phyloP scores from a whole-genome alignment of 164 flowering plant species.

The Aristolochia fimbriata region DNA sequence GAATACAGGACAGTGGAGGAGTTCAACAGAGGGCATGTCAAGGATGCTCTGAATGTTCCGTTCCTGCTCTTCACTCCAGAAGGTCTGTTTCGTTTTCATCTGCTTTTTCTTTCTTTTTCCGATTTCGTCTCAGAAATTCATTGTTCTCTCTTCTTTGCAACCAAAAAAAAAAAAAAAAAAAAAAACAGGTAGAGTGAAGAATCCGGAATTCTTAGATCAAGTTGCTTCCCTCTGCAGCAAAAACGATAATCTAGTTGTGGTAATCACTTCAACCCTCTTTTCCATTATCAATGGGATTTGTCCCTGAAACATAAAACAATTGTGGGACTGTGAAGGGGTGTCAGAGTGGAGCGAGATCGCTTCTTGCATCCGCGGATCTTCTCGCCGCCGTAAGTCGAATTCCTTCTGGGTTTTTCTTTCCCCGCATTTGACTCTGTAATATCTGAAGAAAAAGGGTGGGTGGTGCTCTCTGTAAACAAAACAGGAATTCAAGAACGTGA shows the following conservation, averaged over 20 bases:
- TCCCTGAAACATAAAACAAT: background rate
- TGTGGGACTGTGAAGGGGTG: conserved; percentile 46
- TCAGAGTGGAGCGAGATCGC: conserved; percentile 70
- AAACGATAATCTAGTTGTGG: conserved; percentile 71
- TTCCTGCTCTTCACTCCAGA: conserved; percentile 44
- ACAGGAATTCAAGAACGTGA: conserved; percentile 63
- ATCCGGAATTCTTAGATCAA: conserved; percentile 54
- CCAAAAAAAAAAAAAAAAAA: too few species aligned
- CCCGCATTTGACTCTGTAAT: background rate
- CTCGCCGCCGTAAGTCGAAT: conserved; percentile 37
- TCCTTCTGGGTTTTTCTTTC: background rate
- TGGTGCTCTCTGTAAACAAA: background rate
- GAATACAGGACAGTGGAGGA: conserved; percentile 67
- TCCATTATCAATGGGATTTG: too few species aligned
- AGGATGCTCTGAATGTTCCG: conserved; percentile 37
- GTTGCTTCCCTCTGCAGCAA: conserved; percentile 44
- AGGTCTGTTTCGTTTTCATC: conserved; percentile 33
- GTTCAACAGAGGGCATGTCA: conserved; percentile 40
- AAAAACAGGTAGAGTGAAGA: conserved; percentile 84
- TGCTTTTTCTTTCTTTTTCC: too few species aligned
- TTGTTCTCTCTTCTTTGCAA: background rate
- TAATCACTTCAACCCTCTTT: conserved; percentile 14
- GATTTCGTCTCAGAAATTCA: background rate
- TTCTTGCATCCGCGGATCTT: conserved; percentile 50
- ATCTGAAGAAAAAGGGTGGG: background rate